Base-by-base conservation (phyloP, 495 filamentous ascomycete genomes). In the Apiosordaria backusii region DNA sequence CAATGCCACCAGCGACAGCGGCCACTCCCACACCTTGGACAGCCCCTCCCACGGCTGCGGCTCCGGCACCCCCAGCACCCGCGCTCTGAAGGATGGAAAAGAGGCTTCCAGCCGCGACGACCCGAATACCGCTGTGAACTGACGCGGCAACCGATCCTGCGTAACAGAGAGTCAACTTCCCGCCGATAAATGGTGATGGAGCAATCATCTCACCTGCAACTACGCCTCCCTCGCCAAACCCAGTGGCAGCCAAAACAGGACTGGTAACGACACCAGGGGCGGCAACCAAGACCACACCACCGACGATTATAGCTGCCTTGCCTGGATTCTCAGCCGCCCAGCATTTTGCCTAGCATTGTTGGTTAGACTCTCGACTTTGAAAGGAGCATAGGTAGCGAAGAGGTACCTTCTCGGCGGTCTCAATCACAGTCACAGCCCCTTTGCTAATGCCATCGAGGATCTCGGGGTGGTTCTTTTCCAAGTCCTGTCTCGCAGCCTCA, bases 11-110 rank as follows among this genome's bases (percentile, higher is more conserved):
- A 53, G 50, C 4, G 3, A 53, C 50, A 3, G 50, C 50, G 3
- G 16, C 13, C 4, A 21, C 50, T 18, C 16, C 50, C 15, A 4
- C 16, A 16, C 15, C 19, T 13, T 53, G 50, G 19, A 53, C 50
- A 53, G 13, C 50, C 3, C 16, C 50, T 4, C 16, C 16, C 50
- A 53, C 50, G 3, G 16, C 50, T 4, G 50, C 50, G 4, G 16
- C 4, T 13, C 50, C 50, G 16, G 50, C 50, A 3, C 50, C 50
- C 50, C 50, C 27, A 21, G 50, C 50, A 18, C 50, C 52, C 1
- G 69, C 69, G 60, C 71, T 71, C 35, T 67, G 67, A 1, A 68
- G 53, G 0, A 45, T 60, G 2, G 71, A 62, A 21, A 71, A 73
- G 10, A 18, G 0, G 21, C 69, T 67, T 1, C 67, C 65, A 3